Base-by-base conservation (phyloP, 345 rosid species). In the Pugionium dolabratum region DNA sequence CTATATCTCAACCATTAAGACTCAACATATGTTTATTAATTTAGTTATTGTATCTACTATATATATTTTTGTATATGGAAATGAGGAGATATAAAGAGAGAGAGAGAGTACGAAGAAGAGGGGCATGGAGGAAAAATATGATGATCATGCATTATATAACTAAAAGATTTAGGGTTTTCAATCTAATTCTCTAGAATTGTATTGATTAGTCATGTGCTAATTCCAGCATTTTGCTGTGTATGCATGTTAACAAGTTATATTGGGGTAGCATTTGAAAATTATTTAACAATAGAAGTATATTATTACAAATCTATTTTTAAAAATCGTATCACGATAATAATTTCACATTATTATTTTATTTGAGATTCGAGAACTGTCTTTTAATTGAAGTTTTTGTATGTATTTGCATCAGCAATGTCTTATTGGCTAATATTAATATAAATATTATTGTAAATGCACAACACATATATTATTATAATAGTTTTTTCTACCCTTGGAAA, bases 331-430 rank as follows among this genome's bases (percentile, higher is more conserved):
- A 52, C 44, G 7, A 51, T 59, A 59, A 48, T 42, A 43, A 28
- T 64, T 56, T 53, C 41, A 50, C 32, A 29, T 65, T 10, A 40
- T 72, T 72, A 64, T 51, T 11, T 51, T 72, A 72, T 65, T 37
- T 48, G 32, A 29, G 66, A 59, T 44, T 59, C 72, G 71, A 66
- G 72, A 71, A 52, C 39, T 73, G 67, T 52, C 46, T 52, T 66
- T 34, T 37, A 53, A 73, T 66, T 66, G 76, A 32, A 59, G 72
- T 37, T 53, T 73, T 73, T 73, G 76, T 73, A 73, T 45, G 51
- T 45, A 73, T 73, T 66, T 59, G 76, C 72, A 73, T 59, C 72
- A 73, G 51, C 76, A 66, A 3, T 52, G 55, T 65, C 54, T 33
- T 41, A 34, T 57, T 7, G 40, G 18, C 4, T 7, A 37, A 4